A percentile compares a stretch with the other conserved stretches of the same genome.
phyloP scores from a whole-genome alignment of 2,329 filamentous ascomycete species.

The Myriosclerotinia curreyana region DNA sequence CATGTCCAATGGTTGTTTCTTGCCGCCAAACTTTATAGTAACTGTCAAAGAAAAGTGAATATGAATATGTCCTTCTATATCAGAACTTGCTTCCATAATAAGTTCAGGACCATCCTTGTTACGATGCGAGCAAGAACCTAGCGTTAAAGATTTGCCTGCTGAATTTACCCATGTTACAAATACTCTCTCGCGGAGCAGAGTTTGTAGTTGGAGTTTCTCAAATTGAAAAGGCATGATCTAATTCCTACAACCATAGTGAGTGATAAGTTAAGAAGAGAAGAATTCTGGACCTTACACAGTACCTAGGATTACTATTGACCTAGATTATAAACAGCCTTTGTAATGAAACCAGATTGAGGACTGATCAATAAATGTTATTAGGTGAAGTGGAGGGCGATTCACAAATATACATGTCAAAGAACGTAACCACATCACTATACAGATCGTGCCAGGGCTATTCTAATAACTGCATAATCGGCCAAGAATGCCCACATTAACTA shows the following conservation, averaged over 20 bases:
- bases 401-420: constrained; percentile 1
- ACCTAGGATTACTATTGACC: constrained; percentile 2
- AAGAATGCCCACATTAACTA: too few relatives aligned
- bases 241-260: background rate
- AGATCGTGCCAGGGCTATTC: background rate
- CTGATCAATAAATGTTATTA: background rate
- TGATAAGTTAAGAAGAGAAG: background rate
- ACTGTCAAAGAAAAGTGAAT: background rate
- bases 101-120: background rate
- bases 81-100: background rate
- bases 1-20: background rate
- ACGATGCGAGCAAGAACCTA: background rate
- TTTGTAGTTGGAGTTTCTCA: background rate
- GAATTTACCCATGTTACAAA: background rate
- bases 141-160: background rate
- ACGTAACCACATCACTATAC: background rate
- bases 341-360: background rate
- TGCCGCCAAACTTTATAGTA: background rate
- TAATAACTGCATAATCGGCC: too few relatives aligned
- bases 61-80: background rate
- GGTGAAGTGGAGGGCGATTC: background rate
- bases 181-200: background rate
- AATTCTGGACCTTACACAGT: constrained; percentile 1
- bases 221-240: background rate
- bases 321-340: constrained; percentile 14